Evolutionary conservation across 441 rosid species (phyloP), one percentile per base, ranked within the genome.

Genomic region (Eutrema salsugineum): DNA sequence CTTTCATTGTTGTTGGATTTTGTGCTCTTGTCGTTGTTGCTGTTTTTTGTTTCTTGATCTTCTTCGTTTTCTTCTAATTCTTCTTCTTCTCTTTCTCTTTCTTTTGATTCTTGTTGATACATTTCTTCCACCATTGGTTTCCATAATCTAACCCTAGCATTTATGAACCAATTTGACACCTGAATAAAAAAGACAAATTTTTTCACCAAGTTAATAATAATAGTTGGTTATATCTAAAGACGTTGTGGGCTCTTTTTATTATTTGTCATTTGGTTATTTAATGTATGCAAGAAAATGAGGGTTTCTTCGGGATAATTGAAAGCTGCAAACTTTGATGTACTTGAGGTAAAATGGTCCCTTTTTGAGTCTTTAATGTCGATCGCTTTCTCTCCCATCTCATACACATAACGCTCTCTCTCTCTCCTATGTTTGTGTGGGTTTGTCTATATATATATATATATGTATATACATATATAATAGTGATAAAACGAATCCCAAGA

Each of bases 101-200:
- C 91, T 80, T 86, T 91, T 22, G 80, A 27, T 50, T 94, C 97
- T 82, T 87, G 90, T 74, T 94, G 97, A 80, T 94, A 94, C 97
- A 94, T 94, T 48, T 94, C 99, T 78, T 94, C 99, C 43, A 94
- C 97, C 99, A 94, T 91, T 51, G 99, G 99, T 76, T 94, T 94
- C 99, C 99, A 94, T 83, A 94, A 82, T 59, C 99, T 83, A 38
- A 94, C 97, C 87, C 98, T 94, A 17, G 97, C 98, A 76, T 94
- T 94, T 36, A 94, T 94, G 87, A 91, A 94, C 99, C 99, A 91
- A 66, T 75, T 75, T 68, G 78, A 75, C 24, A 75, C 78, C 78
- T 75, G 62, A 35, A 48, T 8, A 51, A 33, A 6, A 59, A 9
- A 42, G 15, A 48, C 27, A 66, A 58, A 39, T 40, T 0, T 0